Percentiles rank a stretch among this genome's conserved stretches.
phyloP scores from a whole-genome alignment of 371 early-diverging fungal species.

The Cokeromyces recurvatus region DNA sequence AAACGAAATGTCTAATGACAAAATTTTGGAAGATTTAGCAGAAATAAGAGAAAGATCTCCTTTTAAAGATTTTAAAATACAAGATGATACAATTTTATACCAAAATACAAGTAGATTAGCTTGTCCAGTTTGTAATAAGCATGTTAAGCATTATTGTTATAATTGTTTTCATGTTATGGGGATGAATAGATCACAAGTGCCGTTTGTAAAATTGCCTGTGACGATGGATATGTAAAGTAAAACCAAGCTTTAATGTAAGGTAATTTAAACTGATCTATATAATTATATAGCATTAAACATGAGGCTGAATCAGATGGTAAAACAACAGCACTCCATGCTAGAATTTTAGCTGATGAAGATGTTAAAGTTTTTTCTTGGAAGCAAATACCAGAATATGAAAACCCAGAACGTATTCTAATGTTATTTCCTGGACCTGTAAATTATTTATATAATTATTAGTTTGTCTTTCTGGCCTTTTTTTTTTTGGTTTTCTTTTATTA shows the following conservation, averaged over 20 bases:
- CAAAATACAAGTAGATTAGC: slow-evolving; percentile 25
- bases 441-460: neutral
- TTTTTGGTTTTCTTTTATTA: too few relatives aligned
- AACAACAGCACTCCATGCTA: slow-evolving; percentile 84
- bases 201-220: slow-evolving; percentile 70
- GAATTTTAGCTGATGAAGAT: slow-evolving; percentile 69
- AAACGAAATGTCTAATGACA: too few relatives aligned
- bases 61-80: slow-evolving; percentile 36
- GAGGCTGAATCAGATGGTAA: slow-evolving; percentile 75
- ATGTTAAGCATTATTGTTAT: slow-evolving; percentile 74
- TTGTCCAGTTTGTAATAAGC: slow-evolving; percentile 59
- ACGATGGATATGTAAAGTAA: slow-evolving; percentile 71
- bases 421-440: slow-evolving; percentile 85
- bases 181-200: slow-evolving; percentile 49
- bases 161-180: slow-evolving; percentile 57
- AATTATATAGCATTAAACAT: slow-evolving; percentile 66
- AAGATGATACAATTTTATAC: slow-evolving; percentile 34
- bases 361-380: slow-evolving; percentile 59
- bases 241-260: neutral
- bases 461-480: too few relatives aligned
- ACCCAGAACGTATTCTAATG: slow-evolving; percentile 69
- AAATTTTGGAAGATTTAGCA: slow-evolving; percentile 6
- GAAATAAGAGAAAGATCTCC: slow-evolving; percentile 20
- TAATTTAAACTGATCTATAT: neutral
- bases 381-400: slow-evolving; percentile 49